These are phyloP conservation scores for Lachancea quebecensis DNA, from an alignment of 805 yeast genomes.

Conservation along the genomic window DNA sequence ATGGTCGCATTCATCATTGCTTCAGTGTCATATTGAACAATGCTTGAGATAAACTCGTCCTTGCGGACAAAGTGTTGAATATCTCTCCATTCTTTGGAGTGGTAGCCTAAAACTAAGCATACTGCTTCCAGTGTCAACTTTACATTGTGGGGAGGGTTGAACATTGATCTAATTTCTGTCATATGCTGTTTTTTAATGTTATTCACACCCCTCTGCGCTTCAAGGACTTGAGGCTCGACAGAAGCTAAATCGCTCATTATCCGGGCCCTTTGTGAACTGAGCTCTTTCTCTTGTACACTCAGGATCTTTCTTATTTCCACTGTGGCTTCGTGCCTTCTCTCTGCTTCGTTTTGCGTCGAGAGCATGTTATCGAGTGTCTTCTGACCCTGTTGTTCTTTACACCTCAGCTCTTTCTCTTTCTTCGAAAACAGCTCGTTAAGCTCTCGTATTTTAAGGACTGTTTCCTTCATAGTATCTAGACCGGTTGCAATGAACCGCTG, in stretches of 20 bases:
- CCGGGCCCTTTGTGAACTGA: slow-evolving; percentile 43
- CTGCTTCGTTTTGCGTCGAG: slow-evolving; percentile 84
- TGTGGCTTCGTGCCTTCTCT: slow-evolving; percentile 81
- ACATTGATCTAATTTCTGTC: slow-evolving; percentile 82
- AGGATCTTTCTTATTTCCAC: slow-evolving; percentile 65
- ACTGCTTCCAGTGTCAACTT: slow-evolving; percentile 83
- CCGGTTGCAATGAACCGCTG: slow-evolving; percentile 73
- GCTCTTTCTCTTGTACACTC: slow-evolving; percentile 55
- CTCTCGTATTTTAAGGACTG: slow-evolving; percentile 63
- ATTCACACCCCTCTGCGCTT: slow-evolving; percentile 85
- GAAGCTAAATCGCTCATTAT: slow-evolving; percentile 61
- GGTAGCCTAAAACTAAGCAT: slow-evolving; percentile 71
- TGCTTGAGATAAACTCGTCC: slow-evolving; percentile 81
- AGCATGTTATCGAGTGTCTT: slow-evolving; percentile 69
- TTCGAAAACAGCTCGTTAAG: slow-evolving; percentile 47
- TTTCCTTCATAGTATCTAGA: slow-evolving; percentile 64
- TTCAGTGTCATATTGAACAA: slow-evolving; percentile 67
- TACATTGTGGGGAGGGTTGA: slow-evolving; percentile 84
- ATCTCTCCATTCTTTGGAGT: slow-evolving; percentile 65
- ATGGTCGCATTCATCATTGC: slow-evolving; percentile 46
- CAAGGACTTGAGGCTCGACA: slow-evolving; percentile 79
- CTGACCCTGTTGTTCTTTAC: slow-evolving; percentile 64
- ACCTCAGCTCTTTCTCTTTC: slow-evolving; percentile 43
- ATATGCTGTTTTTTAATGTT: slow-evolving; percentile 88
- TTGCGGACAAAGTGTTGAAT: slow-evolving; percentile 72